Base-by-base conservation (phyloP, 176 grass and related monocot species). In the Zoysia pacifica region DNA sequence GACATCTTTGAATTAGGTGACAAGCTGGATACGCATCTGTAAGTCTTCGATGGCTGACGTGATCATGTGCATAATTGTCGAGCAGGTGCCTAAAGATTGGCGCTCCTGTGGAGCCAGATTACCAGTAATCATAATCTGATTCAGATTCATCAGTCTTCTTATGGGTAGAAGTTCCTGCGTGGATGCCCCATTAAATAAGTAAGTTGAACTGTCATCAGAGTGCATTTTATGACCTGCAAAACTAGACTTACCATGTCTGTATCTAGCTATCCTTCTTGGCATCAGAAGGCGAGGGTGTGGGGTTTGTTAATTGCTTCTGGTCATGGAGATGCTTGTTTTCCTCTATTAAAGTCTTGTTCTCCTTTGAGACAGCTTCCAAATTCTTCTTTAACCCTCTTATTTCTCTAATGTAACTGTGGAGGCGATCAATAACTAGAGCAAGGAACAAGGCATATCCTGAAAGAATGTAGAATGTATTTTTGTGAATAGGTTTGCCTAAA, bases 361-460 rank as follows among this genome's bases (percentile, higher is more conserved):
- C 84, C 74, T 91, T 97, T 2, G 78, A 86, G 16, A 84, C 81
- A 39, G 69, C 86, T 18, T 97, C 94, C 53, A 97, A 59, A 72
- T 67, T 91, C 85, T 91, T 97, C 77, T 81, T 89, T 11, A 91
- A 56, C 15, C 81, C 87, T 59, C 91, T 74, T 43, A 85, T 83
- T 74, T 93, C 91, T 93, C 86, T 97, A 54, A 91, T 87, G 79
- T 97, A 89, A 75, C 86, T 85, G 75, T 97, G 94, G 15, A 91
- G 84, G 2, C 91, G 88, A 66, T 97, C 94, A 65, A 93, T 93
- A 43, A 97, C 81, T 54, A 93, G 67, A 69, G 86, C 88, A 72
- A 97, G 94, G 71, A 97, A 97, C 48, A 97, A 76, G 11, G 72
- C 71, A 55, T 97, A 97, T 86, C 91, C 94, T 97, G 88, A 77